Base-by-base conservation (phyloP, 805 yeast species). In the baker's yeast (Saccharomyces cerevisiae) region DNA sequence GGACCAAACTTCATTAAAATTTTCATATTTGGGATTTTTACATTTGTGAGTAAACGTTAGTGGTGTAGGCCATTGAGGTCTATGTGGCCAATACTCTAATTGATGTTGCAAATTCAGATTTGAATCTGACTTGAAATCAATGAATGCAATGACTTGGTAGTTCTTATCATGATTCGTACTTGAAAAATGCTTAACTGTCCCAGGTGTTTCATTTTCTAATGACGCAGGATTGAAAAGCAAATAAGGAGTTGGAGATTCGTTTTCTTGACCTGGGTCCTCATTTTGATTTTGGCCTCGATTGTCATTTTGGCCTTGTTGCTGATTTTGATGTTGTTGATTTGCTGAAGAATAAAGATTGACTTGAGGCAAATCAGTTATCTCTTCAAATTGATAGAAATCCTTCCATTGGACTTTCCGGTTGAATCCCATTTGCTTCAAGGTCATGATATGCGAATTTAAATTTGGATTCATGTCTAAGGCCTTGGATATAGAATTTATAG, bases 61-160 rank as follows among this genome's bases (percentile, higher is more conserved):
- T 0, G 70, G 72, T 41, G 56, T 30, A 1, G 73, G 72, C 64
- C 67, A 63, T 21, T 55, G 51, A 17, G 68, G 64, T 48, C 63
- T 59, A n/a, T 36, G 43, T 10, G 43, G 43, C 43, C 43, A 36
- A 21, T 36, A 36, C 17, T 36, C 17, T 11, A 17, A 17, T 36
- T 36, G 43, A n/a, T 36, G 22, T 36, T 36, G 43, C 11, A 36
- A 36, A 21, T 36, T 36, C 43, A 36, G 17, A 36, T 36, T 36
- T 8, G 43, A 17, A 36, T 36, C 43, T 17, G 43, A 36, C 22
- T 21, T 36, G 11, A 17, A 36, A 36, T 36, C 43, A 17, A 36
- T 17, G 11, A 36, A 17, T 2, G 43, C 43, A 21, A 36, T 36
- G 13, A 36, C 24, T 36, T 36, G 24, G 9, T 36, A 36, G 24